These are phyloP conservation scores for Penicillium nordicum DNA, from an alignment of 2,329 filamentous ascomycete genomes.

Conservation along the genomic window DNA sequence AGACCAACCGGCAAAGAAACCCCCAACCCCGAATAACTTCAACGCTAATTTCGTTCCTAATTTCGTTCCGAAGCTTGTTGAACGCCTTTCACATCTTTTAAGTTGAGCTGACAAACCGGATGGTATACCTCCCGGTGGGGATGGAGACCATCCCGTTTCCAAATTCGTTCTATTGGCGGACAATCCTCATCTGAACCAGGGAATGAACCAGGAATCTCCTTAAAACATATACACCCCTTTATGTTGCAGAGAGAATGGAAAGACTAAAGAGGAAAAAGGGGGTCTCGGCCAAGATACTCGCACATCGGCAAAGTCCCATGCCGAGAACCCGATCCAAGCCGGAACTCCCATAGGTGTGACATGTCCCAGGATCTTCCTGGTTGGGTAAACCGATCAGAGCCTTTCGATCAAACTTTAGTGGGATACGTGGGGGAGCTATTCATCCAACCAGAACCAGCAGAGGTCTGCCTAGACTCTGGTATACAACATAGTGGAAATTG, in stretches of 20 bases:
- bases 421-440: constrained; percentile 10
- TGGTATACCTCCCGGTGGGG: background rate
- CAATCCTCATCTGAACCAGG: background rate
- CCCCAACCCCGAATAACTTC: background rate
- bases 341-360: background rate
- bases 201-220: background rate
- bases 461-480: constrained; percentile 12
- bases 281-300: background rate
- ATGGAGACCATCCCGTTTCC: constrained; percentile 1
- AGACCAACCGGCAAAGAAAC: background rate
- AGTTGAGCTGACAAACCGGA: background rate
- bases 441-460: constrained; percentile 16
- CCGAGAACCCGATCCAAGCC: constrained; percentile 15
- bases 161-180: background rate
- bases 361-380: constrained; percentile 3
- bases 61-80: constrained; percentile 11
- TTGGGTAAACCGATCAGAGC: constrained; percentile 2
- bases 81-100: background rate
- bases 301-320: background rate
- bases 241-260: background rate
- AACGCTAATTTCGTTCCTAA: background rate
- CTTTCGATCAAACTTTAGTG: constrained; percentile 16
- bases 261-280: background rate
- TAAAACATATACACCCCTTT: background rate
- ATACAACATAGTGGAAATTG: constrained; percentile 10